These are phyloP conservation scores for Cercospora beticola DNA, from an alignment of 2,329 filamentous ascomycete species.

Conservation along the genomic window DNA sequence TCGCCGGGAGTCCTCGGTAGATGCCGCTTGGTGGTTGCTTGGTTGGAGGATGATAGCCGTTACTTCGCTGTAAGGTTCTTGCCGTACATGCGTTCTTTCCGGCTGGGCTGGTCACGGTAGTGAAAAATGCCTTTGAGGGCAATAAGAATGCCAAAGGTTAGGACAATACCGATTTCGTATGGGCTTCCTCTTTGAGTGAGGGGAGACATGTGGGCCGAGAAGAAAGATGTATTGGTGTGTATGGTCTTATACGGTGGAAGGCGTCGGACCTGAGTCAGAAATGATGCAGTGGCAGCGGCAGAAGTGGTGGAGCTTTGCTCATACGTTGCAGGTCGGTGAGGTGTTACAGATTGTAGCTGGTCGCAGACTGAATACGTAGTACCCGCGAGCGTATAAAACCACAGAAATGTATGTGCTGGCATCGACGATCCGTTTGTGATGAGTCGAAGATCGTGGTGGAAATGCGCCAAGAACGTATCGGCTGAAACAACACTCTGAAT, in stretches of 20 bases:
- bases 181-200: conserved; percentile 12
- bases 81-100: conserved; percentile 12
- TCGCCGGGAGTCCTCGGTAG: not conserved
- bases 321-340: conserved; percentile 5
- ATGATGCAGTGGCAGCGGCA: not conserved
- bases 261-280: not conserved
- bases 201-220: conserved; percentile 1
- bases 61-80: conserved; percentile 7
- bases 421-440: not conserved
- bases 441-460: not conserved
- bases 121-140: conserved; percentile 14
- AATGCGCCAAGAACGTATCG: not conserved
- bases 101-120: conserved; percentile 4
- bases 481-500: not conserved
- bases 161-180: conserved; percentile 15
- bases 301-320: conserved; percentile 5
- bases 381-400: not conserved
- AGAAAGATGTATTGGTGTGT: not conserved
- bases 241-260: conserved; percentile 1
- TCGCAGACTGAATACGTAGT: not conserved
- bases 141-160: conserved; percentile 13
- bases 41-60: not conserved
- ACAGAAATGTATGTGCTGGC: not conserved
- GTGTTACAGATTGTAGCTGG: not conserved
- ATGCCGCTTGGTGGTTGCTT: not conserved